These are phyloP conservation scores for Purshia tridentata DNA, from an alignment of 306 rosid genomes.

Conservation along the genomic window DNA sequence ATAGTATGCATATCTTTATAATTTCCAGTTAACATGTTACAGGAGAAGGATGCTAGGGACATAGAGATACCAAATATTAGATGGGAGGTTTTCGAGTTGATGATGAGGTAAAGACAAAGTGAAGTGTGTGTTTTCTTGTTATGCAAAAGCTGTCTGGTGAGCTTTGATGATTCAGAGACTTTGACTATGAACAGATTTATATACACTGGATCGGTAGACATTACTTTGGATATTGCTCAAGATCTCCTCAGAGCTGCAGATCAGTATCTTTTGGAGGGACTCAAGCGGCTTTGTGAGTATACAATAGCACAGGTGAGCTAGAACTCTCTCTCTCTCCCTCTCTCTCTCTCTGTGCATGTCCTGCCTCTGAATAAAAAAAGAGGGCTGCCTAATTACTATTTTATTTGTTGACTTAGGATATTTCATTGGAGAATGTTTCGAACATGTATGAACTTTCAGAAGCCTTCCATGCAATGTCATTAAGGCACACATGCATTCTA, in stretches of 20 bases:
- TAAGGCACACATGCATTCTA: constrained; percentile 89
- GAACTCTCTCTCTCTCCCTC: constrained; percentile 1
- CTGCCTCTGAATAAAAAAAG: neutral
- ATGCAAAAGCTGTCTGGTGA: constrained; percentile 7
- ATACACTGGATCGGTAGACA: constrained; percentile 91
- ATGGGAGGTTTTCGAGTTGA: constrained; percentile 96
- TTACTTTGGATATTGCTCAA: constrained; percentile 85
- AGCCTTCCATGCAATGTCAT: constrained; percentile 89
- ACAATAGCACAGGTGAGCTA: constrained; percentile 84
- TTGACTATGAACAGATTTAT: constrained; percentile 64
- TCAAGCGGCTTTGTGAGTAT: constrained; percentile 91
- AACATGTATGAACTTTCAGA: constrained; percentile 98
- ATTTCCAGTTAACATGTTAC: constrained; percentile 33
- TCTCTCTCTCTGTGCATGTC: neutral
- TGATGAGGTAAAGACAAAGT: constrained; percentile 93
- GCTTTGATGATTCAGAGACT: constrained; percentile 28
- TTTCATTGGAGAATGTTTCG: constrained; percentile 80
- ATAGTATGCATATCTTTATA: constrained; percentile 14
- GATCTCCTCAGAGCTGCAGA: constrained; percentile 99
- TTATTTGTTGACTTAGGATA: constrained; percentile 51
- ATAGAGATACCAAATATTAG: constrained; percentile 96
- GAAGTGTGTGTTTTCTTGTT: constrained; percentile 22
- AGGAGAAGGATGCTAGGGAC: constrained; percentile 99
- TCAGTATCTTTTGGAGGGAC: constrained; percentile 98
- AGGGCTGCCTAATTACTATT: constrained; percentile 18